Percentiles rank a stretch among this genome's conserved stretches.
These are phyloP conservation scores for Aspergillus oerlinghausenensis DNA, from an alignment of 2,329 filamentous ascomycete species.

Conservation along the genomic window DNA sequence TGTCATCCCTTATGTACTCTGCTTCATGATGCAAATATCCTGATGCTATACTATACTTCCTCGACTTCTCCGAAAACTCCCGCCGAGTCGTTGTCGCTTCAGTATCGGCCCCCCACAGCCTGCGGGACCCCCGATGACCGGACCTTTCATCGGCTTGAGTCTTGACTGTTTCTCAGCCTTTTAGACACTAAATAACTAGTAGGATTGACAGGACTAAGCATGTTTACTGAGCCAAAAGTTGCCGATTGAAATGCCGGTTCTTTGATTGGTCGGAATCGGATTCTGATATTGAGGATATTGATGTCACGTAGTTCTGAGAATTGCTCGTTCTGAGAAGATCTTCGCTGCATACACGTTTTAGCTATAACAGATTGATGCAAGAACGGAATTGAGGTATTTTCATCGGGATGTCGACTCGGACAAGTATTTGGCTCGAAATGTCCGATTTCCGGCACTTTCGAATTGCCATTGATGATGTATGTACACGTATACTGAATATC, in stretches of 20 bases:
- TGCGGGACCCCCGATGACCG: constrained; percentile 2
- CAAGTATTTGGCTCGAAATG: too few species aligned
- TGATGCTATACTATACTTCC: not conserved
- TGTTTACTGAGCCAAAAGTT: not conserved
- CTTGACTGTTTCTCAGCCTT: not conserved
- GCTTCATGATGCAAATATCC: not conserved
- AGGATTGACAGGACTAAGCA: not conserved
- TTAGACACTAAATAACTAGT: not conserved
- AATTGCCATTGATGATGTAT: too few species aligned
- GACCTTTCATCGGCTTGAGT: constrained; percentile 1
- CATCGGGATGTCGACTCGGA: too few species aligned
- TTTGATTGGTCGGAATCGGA: not conserved
- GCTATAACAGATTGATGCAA: too few species aligned
- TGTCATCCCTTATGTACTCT: not conserved
- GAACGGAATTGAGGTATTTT: too few species aligned
- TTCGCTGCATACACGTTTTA: too few species aligned
- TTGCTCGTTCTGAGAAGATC: too few species aligned
- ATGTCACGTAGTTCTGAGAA: too few species aligned
- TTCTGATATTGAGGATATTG: too few species aligned
- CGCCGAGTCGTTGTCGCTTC: not conserved
- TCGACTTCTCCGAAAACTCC: not conserved
- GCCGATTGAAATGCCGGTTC: not conserved
- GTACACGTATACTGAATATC: too few species aligned
- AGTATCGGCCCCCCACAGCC: not conserved
- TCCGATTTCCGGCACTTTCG: too few species aligned